Conservation (phyloP, 2,329 filamentous ascomycete genomes). For the Sordariomycetes sp. region DNA sequence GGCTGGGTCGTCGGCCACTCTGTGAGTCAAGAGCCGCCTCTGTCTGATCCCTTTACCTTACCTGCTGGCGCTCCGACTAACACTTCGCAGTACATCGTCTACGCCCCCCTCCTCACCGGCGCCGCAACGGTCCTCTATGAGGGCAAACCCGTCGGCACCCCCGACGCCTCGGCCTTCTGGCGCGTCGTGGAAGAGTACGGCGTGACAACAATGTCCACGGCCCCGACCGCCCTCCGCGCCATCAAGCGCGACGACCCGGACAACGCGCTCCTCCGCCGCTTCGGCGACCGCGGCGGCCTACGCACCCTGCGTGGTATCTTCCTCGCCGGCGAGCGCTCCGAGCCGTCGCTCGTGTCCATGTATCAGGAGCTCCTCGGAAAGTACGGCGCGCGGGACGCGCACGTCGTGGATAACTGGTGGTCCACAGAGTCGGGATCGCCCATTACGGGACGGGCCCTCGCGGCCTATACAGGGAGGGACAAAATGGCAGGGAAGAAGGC, state of each 20-base stretch:
- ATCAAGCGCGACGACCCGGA: conserved; percentile 78
- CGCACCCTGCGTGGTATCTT: conserved; percentile 62
- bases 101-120: conserved; percentile 73
- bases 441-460: conserved; percentile 40
- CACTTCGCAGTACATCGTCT: conserved; percentile 57
- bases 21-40: neutral
- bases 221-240: conserved; percentile 74
- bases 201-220: conserved; percentile 75
- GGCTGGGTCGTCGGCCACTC: conserved; percentile 63
- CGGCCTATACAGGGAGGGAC: conserved; percentile 44
- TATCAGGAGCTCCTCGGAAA: conserved; percentile 61
- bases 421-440: conserved; percentile 45
- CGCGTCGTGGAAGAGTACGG: conserved; percentile 72
- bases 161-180: conserved; percentile 82
- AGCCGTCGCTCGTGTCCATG: conserved; percentile 70
- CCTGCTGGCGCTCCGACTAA: neutral
- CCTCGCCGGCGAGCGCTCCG: conserved; percentile 78
- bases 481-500: conserved; percentile 26
- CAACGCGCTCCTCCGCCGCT: conserved; percentile 47
- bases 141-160: conserved; percentile 86
- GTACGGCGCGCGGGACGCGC: conserved; percentile 48
- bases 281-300: conserved; percentile 59
- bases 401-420: conserved; percentile 49
- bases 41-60: neutral
- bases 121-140: conserved; percentile 83